Evolutionary conservation across 768 basidiomycete species (phyloP), one percentile per base, ranked within the genome.

Genomic region (Mycena vulgaris): DNA sequence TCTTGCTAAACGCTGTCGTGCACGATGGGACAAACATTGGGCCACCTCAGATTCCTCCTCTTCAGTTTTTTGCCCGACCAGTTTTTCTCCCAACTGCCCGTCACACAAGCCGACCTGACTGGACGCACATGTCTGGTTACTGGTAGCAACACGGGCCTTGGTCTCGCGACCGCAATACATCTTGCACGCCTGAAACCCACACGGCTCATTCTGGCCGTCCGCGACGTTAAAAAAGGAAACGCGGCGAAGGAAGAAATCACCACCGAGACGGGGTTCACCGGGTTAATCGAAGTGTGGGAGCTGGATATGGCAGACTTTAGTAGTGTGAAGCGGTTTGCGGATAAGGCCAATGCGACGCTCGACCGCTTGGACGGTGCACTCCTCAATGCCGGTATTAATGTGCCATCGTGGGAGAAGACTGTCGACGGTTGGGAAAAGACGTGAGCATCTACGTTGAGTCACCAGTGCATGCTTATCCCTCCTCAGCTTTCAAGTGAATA

Each of bases 131-230:
- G 78, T 33, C 74, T 84, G 52, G 80, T 83, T 27, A 80, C 80
- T 21, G 84, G 85, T 2, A 79, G 78, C 16, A 85, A 83, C 59
- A 72, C 79, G 1, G 84, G 78, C 5, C 78, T 87, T n/a, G 86
- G 85, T 0, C 68, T 82, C 4, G 79, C 78, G 25, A 66, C 72
- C 0, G 72, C 75, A 0, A 75, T 73, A 23, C 80, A 81, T 47
- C 75, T 81, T 5, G 75, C 81, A 0, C 71, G 75, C 0, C 76
- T 81, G 76, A 74, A 75, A 5, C 75, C 80, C 1, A 63, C 70
- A 17, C 77, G 70, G n/a, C 68, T 82, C 8, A 55, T 80, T 23
- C 14, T 80, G 0, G 76, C 70, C 0, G 81, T 77, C 48, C 77
- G 78, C 45, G 78, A 49, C 28, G 63, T 77, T 53, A 69, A 35